Conservation (phyloP, 495 filamentous ascomycete species). For the Pyrenula massariospora region DNA sequence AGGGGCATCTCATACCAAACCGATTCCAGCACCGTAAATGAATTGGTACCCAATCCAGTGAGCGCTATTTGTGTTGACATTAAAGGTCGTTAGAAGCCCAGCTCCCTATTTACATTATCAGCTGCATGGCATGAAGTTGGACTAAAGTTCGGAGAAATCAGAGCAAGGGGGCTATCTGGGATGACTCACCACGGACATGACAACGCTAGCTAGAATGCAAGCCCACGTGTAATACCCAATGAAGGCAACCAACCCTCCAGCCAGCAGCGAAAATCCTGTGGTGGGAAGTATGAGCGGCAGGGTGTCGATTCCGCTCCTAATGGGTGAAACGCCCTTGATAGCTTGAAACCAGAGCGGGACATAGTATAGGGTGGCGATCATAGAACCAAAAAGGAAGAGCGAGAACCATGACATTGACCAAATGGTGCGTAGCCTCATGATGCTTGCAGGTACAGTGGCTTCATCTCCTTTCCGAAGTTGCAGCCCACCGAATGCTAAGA, state of each 20-base stretch:
- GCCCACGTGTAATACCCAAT: conserved; percentile 38
- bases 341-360: conserved; percentile 28
- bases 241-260: conserved; percentile 9
- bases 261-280: conserved; percentile 8
- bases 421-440: conserved; percentile 52
- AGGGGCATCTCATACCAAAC: conserved; percentile 31
- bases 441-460: conserved; percentile 51
- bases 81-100: conserved; percentile 25
- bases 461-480: conserved; percentile 49
- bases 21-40: conserved; percentile 14
- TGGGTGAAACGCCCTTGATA: conserved; percentile 16
- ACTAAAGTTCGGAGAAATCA: too few species aligned
- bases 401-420: conserved; percentile 28
- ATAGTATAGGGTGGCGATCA: conserved; percentile 35
- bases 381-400: conserved; percentile 17
- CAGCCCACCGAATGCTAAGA: conserved; percentile 39
- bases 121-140: conserved; percentile 49
- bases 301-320: conserved; percentile 18
- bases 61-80: conserved; percentile 3
- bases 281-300: conserved; percentile 14
- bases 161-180: background rate
- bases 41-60: conserved; percentile 18
- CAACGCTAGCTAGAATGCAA: conserved; percentile 46
- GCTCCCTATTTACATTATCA: too few species aligned
- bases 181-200: conserved; percentile 38